phyloP scores from a whole-genome alignment of 2,329 filamentous ascomycete genomes.

The Hypoxylon sp. region DNA sequence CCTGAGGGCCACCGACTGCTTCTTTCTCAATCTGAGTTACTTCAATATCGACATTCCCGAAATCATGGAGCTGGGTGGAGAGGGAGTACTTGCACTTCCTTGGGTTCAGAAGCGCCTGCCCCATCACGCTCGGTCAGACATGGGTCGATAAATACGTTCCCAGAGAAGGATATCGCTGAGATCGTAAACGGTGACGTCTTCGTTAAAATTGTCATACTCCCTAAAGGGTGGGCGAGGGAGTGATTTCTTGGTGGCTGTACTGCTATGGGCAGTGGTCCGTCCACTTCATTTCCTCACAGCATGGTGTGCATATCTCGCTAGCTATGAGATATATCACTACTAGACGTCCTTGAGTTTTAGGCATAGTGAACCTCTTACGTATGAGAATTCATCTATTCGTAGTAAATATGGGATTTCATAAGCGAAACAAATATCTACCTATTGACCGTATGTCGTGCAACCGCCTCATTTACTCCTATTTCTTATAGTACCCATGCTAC shows the following conservation, averaged over 20 bases:
- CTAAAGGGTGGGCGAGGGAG: background rate
- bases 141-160: background rate
- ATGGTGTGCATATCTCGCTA: background rate
- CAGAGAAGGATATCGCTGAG: background rate
- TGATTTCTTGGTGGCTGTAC: background rate
- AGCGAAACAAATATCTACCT: too few relatives aligned
- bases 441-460: background rate
- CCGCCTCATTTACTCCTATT: too few relatives aligned
- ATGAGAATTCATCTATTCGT: background rate
- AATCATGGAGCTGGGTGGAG: slow-evolving; percentile 1
- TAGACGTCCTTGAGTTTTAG: background rate
- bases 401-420: background rate
- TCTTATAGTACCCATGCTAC: too few relatives aligned
- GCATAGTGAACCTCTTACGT: background rate
- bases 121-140: background rate
- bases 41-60: background rate
- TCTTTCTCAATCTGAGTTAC: background rate
- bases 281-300: background rate
- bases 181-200: too few relatives aligned
- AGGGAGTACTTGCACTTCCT: slow-evolving; percentile 4
- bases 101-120: background rate
- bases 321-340: background rate
- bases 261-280: background rate
- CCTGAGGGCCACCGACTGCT: background rate
- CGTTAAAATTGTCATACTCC: too few relatives aligned